Evolutionary conservation across 106 monocot species (phyloP).

Genomic region (Allium sativum): DNA sequence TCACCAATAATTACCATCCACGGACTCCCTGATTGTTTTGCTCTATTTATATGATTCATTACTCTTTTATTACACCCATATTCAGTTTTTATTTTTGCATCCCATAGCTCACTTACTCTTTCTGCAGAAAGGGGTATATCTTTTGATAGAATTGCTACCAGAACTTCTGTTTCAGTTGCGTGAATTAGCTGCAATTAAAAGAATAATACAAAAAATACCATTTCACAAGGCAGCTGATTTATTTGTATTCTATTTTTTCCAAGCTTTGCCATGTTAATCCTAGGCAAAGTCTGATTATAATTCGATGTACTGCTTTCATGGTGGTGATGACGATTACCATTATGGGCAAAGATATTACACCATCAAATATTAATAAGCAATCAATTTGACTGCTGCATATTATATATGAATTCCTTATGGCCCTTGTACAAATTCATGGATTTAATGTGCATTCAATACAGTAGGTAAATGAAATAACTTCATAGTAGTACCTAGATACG

Average conservation of each 20-base stretch:
- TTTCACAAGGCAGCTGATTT: too few species aligned
- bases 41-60: constrained; percentile 68
- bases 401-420: too few species aligned
- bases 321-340: too few species aligned
- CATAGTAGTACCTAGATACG: constrained; percentile 38
- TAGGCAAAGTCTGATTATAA: too few species aligned
- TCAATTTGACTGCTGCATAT: not conserved
- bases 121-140: constrained; percentile 62
- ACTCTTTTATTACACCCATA: constrained; percentile 62
- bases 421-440: too few species aligned
- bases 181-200: constrained; percentile 40
- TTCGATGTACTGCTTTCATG: too few species aligned
- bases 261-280: too few species aligned
- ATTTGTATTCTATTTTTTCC: too few species aligned
- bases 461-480: too few species aligned
- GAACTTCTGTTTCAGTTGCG: constrained; percentile 82
- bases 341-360: not conserved
- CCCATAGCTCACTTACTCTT: constrained; percentile 70
- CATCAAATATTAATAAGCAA: not conserved
- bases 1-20: constrained; percentile 81
- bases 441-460: too few species aligned
- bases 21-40: constrained; percentile 51
- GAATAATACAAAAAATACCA: too few species aligned
- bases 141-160: constrained; percentile 74
- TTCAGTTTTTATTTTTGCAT: constrained; percentile 67